A percentile compares a stretch with the other conserved stretches of the same genome.
Evolutionary conservation across 768 basidiomycete species (phyloP).

Genomic region (Trametopsis cervina): DNA sequence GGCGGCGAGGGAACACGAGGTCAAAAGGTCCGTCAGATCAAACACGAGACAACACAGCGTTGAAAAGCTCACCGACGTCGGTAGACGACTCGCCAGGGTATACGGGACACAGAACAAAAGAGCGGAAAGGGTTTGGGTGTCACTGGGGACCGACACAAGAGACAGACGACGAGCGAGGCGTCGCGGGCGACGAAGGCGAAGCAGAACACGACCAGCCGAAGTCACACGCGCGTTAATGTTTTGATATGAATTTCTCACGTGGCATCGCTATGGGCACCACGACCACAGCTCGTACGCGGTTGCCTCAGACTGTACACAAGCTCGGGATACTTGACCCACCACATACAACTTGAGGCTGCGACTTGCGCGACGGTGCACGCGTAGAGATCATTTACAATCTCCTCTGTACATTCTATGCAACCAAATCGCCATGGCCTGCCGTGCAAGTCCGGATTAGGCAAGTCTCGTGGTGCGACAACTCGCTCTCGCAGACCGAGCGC

Average conservation of each 20-base stretch:
- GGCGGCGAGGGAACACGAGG: slow-evolving; percentile 3
- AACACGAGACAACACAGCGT: slow-evolving; percentile 4
- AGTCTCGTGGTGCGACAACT: too few species aligned
- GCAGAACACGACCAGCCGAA: not conserved
- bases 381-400: too few species aligned
- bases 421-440: too few species aligned
- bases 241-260: too few species aligned
- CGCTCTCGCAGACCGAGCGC: too few species aligned
- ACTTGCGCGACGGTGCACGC: not conserved
- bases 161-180: slow-evolving; percentile 3
- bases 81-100: slow-evolving; percentile 2
- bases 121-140: not conserved
- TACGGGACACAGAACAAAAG: slow-evolving; percentile 1
- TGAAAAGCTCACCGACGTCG: not conserved
- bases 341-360: not conserved
- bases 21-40: slow-evolving; percentile 8
- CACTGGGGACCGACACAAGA: not conserved
- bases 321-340: not conserved
- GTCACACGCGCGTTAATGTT: not conserved
- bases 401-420: too few species aligned
- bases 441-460: too few species aligned
- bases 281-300: too few species aligned
- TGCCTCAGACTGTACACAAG: too few species aligned
- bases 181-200: slow-evolving; percentile 3
- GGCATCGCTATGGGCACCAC: not conserved